A percentile compares a stretch with the other conserved stretches of the same genome.
Evolutionary conservation across 208 protist genomes (phyloP).

Genomic region (Tritrichomonas musculus): DNA sequence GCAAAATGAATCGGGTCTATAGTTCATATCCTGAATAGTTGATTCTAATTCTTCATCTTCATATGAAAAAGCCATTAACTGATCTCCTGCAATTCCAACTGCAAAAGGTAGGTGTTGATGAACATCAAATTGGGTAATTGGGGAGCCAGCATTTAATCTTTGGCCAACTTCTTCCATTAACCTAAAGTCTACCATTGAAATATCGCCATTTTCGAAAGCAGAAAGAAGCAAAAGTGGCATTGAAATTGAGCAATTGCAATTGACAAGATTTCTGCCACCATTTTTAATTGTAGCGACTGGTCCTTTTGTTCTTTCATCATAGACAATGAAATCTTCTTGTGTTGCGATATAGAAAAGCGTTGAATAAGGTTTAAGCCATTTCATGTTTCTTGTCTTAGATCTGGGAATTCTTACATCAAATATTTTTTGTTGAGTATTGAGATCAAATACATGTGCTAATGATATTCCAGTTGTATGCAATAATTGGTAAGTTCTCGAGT

Average conservation of each 20-base stretch:
- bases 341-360: neutral
- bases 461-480: neutral
- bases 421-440: neutral
- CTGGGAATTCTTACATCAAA: neutral
- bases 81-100: neutral
- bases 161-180: neutral
- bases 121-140: neutral
- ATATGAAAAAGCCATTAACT: neutral
- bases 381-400: neutral
- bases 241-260: neutral
- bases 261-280: neutral
- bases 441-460: neutral
- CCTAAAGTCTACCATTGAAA: neutral
- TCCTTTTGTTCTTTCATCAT: neutral
- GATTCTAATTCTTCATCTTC: neutral
- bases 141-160: neutral
- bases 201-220: neutral
- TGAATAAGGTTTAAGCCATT: constrained; percentile 24
- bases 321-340: neutral
- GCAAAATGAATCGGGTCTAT: neutral
- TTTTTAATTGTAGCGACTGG: neutral
- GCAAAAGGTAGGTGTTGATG: neutral
- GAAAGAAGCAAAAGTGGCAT: neutral
- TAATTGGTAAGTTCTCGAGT: neutral
- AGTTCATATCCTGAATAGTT: neutral